Evolutionary conservation across 495 filamentous ascomycete species (phyloP), one percentile per base, ranked within the genome.

Genomic region (Aspergillus wentii): DNA sequence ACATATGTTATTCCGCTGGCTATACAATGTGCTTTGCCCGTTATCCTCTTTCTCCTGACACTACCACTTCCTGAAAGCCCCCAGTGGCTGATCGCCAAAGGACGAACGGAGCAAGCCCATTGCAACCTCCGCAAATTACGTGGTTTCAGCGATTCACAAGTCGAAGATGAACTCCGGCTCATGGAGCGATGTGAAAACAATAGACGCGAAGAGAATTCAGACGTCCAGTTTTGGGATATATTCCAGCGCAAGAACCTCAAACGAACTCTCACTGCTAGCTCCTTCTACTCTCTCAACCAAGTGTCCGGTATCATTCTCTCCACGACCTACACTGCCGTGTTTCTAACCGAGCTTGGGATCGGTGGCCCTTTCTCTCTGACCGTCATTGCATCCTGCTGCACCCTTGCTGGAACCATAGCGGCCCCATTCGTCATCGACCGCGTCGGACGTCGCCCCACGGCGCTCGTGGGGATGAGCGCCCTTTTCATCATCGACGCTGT

Each of bases 21-120:
- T 5, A 42, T 66, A 1, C 62, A 66, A 35, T 60, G 53, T 29
- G 60, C 37, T 5, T 33, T 64, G 13, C 62, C 60, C 0, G 47
- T 56, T 0, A 35, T 64, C 2, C 40, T 66, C 3, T 30, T 62
- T 17, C 5, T 47, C 3, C 29, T 57, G 17, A 66, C 62, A 8
- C 30, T 58, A 0, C 41, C 47, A 49, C 64, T 83, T 38, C 71
- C 63, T 11, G 79, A 86, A 52, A 78, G 72, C 4, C 81, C 81
- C 0, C 59, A 79, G 40, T 86, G 80, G 79, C 72, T 84, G 8
- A 61, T 82, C 33, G 57, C 64, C 26, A 75, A 78, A 44, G 72
- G 71, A 20, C 57, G 59, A 19, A 41, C 62, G 28, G 41, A 57
- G 13, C 27, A 54, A 43, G 57, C 64, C 23, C 50, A 51, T 26